Conservation (phyloP, 495 filamentous ascomycete species). For the Talaromyces ruber region DNA sequence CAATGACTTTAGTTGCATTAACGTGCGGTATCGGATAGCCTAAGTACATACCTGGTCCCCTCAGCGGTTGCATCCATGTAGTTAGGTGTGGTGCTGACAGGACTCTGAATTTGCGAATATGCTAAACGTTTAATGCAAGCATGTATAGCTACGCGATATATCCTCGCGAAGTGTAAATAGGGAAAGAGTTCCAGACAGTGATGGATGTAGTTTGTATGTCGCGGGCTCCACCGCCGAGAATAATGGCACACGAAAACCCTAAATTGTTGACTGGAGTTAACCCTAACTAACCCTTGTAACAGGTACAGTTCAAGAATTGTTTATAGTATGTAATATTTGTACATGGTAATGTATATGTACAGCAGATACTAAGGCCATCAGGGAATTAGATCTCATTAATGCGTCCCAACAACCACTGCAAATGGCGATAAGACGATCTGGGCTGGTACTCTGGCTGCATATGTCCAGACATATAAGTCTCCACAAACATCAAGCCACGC, state of each 20-base stretch:
- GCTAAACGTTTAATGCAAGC: too few species aligned
- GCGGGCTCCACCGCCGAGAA: too few species aligned
- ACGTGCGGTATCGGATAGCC: too few species aligned
- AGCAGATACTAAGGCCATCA: background rate
- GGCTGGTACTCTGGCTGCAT: slow-evolving; percentile 65
- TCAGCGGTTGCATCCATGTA: too few species aligned
- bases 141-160: too few species aligned
- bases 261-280: background rate
- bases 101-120: too few species aligned
- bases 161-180: too few species aligned
- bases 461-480: slow-evolving; percentile 51
- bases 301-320: background rate
- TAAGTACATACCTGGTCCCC: too few species aligned
- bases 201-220: background rate
- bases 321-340: background rate
- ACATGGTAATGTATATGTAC: background rate
- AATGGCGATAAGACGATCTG: slow-evolving; percentile 53
- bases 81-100: too few species aligned
- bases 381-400: slow-evolving; percentile 28
- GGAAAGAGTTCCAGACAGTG: background rate
- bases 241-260: too few species aligned
- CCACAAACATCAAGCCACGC: slow-evolving; percentile 62
- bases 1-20: too few species aligned
- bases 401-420: slow-evolving; percentile 60
- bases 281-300: background rate